Base-by-base conservation (phyloP, 1,284 basidiomycete genomes). In the Austroboletus niveus region DNA sequence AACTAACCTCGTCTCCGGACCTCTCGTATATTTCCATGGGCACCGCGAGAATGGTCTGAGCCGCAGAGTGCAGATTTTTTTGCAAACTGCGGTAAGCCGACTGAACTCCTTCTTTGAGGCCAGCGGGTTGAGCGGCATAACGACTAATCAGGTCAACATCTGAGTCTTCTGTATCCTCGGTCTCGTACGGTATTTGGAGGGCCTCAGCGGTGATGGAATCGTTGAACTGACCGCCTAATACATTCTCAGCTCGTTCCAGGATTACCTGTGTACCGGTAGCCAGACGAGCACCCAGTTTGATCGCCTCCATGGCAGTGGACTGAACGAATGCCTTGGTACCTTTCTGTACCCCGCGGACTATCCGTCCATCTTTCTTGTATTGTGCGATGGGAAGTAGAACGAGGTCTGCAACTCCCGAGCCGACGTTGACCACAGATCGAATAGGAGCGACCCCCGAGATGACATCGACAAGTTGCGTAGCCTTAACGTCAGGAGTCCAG, bases 401-500 rank as follows among this genome's bases (percentile, higher is more conserved):
- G 40, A 99, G 82, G 67, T 99, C 95, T 1, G 96, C 96, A 8
- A 99, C 85, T 11, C 96, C 96, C 20, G 93, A 92, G 11, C 97
- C 96, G 41, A 98, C 93, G 58, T 98, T 98, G 59, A 99, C 95
- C 54, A 94, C 82, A 1, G 93, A 97, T 24, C 94, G 87, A 57
- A 99, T 93, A 1, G 97, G 96, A 4, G 94, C 83, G 1, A 99
- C 91, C 3, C 96, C 96, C n/a, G 94, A 94, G 42, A 99, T 90
- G 43, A 99, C 92, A 60, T 99, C 96, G 5, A 93, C 92, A 7
- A 99, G 80, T 65, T 99, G 97, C 27, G 97, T 98, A 2, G 96
- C 94, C 70, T 98, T 98, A 50, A 99, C 95, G 69, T 99, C 97
- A 2, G 96, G 97, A 1, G 96, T 98, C 97, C 97, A 99, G 32